Conservation (phyloP, 305 asterid species). For the Rubia balearica region DNA sequence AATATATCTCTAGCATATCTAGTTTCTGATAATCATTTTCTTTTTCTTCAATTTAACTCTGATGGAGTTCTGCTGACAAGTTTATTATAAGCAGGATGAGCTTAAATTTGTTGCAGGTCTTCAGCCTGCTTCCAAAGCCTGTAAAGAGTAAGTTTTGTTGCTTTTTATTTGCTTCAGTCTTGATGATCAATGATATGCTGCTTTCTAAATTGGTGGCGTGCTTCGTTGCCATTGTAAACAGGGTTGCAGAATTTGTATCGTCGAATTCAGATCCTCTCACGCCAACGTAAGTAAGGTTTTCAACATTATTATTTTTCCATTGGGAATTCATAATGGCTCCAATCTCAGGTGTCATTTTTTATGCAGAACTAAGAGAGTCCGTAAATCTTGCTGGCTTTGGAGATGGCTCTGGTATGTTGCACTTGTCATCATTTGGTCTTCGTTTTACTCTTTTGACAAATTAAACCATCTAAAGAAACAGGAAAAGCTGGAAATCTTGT, state of each 20-base stretch:
- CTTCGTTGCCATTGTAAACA: constrained; percentile 24
- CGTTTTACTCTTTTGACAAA: not conserved
- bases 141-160: constrained; percentile 67
- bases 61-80: not conserved
- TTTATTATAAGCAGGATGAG: constrained; percentile 59
- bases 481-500: not conserved
- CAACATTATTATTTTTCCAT: constrained; percentile 8
- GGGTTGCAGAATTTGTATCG: constrained; percentile 59
- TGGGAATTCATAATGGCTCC: not conserved
- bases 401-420: constrained; percentile 71
- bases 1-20: not conserved
- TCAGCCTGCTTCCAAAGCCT: constrained; percentile 63
- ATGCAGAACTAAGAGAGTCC: constrained; percentile 46
- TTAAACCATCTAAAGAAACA: not conserved
- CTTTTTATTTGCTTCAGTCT: not conserved
- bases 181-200: not conserved
- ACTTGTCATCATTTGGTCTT: not conserved
- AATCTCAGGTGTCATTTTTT: constrained; percentile 8
- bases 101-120: constrained; percentile 57
- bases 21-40: not conserved
- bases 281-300: constrained; percentile 50
- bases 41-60: not conserved
- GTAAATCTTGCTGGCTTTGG: constrained; percentile 60
- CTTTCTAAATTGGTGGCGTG: not conserved
- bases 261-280: constrained; percentile 66